Percentiles rank a stretch among this genome's conserved stretches.
phyloP scores from a whole-genome alignment of 2,329 filamentous ascomycete species.

The Botrytis paeoniae region DNA sequence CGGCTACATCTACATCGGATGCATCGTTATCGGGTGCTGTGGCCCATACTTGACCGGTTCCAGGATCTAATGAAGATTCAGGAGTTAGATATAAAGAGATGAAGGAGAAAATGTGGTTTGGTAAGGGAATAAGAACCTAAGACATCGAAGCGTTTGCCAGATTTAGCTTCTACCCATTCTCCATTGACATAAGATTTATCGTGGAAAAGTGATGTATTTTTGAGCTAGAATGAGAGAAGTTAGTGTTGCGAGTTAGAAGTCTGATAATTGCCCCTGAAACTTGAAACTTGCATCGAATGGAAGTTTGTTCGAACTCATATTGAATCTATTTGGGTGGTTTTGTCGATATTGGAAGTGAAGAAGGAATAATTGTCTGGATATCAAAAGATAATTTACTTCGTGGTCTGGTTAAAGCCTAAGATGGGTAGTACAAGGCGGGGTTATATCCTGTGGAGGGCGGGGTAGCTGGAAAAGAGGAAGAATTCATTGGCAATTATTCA shows the following conservation, averaged over 20 bases:
- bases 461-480: neutral
- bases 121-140: conserved; percentile 41
- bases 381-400: neutral
- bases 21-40: conserved; percentile 43
- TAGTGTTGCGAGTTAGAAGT: neutral
- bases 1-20: conserved; percentile 60
- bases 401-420: no score
- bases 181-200: conserved; percentile 53
- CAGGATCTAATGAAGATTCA: conserved; percentile 43
- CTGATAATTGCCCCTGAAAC: neutral
- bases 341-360: neutral
- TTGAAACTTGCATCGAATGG: conserved; percentile 26
- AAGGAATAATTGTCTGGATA: neutral
- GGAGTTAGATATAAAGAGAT: neutral
- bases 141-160: conserved; percentile 56
- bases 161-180: conserved; percentile 54
- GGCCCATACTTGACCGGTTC: conserved; percentile 43
- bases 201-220: conserved; percentile 52
- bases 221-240: conserved; percentile 42
- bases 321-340: neutral
- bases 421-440: neutral
- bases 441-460: neutral
- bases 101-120: neutral
- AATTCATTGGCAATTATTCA: neutral
- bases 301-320: conserved; percentile 23